Conservation (phyloP, 345 rosid species). For the Nephelium lappaceum region DNA sequence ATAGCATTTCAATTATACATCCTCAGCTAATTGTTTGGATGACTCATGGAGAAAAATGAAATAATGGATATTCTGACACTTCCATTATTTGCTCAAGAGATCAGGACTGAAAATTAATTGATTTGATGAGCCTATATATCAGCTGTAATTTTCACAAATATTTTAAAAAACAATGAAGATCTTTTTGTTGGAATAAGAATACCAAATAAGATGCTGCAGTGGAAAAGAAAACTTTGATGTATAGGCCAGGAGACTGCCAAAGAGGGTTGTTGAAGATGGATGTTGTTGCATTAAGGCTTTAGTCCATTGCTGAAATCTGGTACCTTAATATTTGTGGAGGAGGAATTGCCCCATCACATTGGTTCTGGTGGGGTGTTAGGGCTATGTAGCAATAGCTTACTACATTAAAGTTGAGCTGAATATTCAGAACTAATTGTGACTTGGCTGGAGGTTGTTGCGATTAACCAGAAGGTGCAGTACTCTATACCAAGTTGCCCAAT, state of each 20-base stretch:
- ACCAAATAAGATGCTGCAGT: neutral
- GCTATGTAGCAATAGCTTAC: neutral
- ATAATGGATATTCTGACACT: neutral
- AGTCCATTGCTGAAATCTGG: neutral
- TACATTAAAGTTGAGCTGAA: neutral
- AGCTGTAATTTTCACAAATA: neutral
- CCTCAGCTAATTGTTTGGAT: neutral
- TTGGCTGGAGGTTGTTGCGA: neutral
- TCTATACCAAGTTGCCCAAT: neutral
- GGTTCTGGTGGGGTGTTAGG: neutral
- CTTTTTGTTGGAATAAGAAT: conserved; percentile 10
- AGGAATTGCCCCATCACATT: conserved; percentile 3
- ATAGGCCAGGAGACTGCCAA: neutral
- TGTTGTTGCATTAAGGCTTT: neutral
- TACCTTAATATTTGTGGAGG: conserved; percentile 3
- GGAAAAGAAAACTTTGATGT: neutral
- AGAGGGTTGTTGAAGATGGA: neutral
- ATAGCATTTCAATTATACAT: neutral
- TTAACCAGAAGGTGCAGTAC: neutral
- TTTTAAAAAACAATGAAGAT: neutral
- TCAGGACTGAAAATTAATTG: neutral
- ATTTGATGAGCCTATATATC: neutral
- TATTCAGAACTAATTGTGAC: neutral
- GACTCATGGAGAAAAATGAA: conserved; percentile 2
- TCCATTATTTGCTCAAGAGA: neutral